These are phyloP conservation scores for Penicillium decumbens DNA, from an alignment of 2,329 filamentous ascomycete genomes.

Conservation along the genomic window DNA sequence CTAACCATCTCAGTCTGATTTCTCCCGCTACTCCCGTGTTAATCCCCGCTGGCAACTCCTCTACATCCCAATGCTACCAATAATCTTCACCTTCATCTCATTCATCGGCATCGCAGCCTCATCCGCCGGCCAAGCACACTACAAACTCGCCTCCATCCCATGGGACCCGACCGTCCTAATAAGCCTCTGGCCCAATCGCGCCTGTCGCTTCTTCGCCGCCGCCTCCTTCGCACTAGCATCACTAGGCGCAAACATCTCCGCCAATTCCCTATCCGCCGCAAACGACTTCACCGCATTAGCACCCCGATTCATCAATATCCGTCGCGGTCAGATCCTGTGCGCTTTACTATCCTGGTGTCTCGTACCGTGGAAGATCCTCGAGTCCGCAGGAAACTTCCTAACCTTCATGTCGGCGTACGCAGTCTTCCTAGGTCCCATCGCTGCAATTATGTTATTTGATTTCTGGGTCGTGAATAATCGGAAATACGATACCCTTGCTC, in stretches of 20 bases:
- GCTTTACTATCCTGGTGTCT: constrained; percentile 56
- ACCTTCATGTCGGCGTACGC: constrained; percentile 64
- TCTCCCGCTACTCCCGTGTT: constrained; percentile 50
- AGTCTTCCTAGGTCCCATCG: constrained; percentile 62
- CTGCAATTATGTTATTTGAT: constrained; percentile 56
- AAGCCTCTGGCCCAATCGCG: constrained; percentile 37
- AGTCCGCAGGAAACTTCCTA: constrained; percentile 55
- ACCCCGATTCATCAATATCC: constrained; percentile 54
- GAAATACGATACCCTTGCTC: constrained; percentile 49
- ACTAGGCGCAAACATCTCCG: constrained; percentile 55
- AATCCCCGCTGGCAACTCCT: constrained; percentile 48
- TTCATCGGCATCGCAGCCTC: constrained; percentile 46
- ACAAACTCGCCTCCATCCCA: constrained; percentile 33
- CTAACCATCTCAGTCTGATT: constrained; percentile 47
- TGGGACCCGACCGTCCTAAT: constrained; percentile 45
- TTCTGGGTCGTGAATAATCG: constrained; percentile 54
- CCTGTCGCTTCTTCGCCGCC: constrained; percentile 49
- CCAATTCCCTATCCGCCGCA: constrained; percentile 47
- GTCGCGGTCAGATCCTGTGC: constrained; percentile 53
- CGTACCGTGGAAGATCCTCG: constrained; percentile 63
- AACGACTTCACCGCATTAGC: constrained; percentile 56
- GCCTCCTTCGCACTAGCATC: constrained; percentile 53
- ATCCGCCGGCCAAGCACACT: constrained; percentile 39
- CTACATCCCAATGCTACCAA: constrained; percentile 49
- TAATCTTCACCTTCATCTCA: constrained; percentile 52